Evolutionary conservation across 495 filamentous ascomycete species (phyloP).

Genomic region (Platismatia glauca): DNA sequence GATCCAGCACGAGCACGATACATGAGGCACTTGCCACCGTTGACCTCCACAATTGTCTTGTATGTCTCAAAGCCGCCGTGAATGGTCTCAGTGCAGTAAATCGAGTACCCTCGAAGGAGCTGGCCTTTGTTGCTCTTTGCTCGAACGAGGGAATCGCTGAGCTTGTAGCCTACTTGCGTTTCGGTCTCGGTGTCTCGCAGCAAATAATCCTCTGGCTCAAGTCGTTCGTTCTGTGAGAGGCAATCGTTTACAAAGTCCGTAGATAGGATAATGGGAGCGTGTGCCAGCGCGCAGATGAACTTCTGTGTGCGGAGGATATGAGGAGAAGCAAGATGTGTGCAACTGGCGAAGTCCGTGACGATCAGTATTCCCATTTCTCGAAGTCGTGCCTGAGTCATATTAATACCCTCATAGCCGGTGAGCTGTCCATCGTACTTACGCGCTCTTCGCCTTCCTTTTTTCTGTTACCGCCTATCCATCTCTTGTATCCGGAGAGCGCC

Average conservation of each 20-base stretch:
- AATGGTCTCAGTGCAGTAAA: slow-evolving; percentile 74
- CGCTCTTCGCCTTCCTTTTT: slow-evolving; percentile 68
- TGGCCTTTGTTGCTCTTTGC: slow-evolving; percentile 67
- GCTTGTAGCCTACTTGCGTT: slow-evolving; percentile 54
- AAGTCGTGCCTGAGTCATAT: slow-evolving; percentile 57
- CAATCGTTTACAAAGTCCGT: slow-evolving; percentile 73
- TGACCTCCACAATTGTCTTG: slow-evolving; percentile 72
- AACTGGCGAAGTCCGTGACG: slow-evolving; percentile 60
- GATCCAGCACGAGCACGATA: slow-evolving; percentile 62
- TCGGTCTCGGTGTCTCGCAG: slow-evolving; percentile 66
- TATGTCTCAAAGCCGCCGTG: slow-evolving; percentile 75
- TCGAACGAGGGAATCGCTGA: slow-evolving; percentile 53
- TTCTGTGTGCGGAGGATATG: slow-evolving; percentile 81
- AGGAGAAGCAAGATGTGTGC: slow-evolving; percentile 82
- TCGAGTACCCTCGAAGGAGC: slow-evolving; percentile 59
- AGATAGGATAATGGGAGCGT: slow-evolving; percentile 61
- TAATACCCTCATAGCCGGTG: slow-evolving; percentile 18
- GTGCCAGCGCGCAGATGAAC: slow-evolving; percentile 78
- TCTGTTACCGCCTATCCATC: slow-evolving; percentile 60
- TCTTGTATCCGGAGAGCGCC: slow-evolving; percentile 67
- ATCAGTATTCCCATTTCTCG: slow-evolving; percentile 76
- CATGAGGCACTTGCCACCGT: slow-evolving; percentile 73
- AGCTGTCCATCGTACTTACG: slow-evolving; percentile 42
- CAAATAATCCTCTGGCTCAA: slow-evolving; percentile 50
- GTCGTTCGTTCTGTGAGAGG: slow-evolving; percentile 50